These are phyloP conservation scores for Neofusicoccum umdonicola DNA, from an alignment of 2,329 filamentous ascomycete species.

Conservation along the genomic window DNA sequence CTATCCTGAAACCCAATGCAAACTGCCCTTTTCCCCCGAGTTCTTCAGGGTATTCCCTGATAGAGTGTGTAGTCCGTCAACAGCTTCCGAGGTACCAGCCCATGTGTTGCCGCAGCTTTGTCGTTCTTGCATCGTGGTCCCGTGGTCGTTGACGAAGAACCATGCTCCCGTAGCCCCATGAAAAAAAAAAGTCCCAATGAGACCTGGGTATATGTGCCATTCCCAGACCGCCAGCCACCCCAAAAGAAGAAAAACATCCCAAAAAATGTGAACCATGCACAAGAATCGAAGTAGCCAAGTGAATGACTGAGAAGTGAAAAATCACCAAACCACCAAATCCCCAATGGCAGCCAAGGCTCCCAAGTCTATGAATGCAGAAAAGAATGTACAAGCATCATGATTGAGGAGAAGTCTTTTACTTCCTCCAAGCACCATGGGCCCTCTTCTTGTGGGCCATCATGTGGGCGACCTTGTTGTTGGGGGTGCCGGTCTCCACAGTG, in stretches of 20 bases:
- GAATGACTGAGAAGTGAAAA: background rate
- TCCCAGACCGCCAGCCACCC: background rate
- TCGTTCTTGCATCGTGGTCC: background rate
- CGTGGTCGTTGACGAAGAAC: background rate
- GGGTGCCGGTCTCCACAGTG: background rate
- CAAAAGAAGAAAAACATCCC: background rate
- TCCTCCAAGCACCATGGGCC: conserved; percentile 4
- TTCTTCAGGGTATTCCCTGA: background rate
- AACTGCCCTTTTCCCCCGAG: background rate
- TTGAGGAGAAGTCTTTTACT: background rate
- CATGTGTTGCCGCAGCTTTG: background rate
- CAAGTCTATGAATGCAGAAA: conserved; percentile 1
- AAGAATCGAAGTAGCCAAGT: background rate
- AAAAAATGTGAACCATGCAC: background rate
- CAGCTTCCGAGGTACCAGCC: background rate
- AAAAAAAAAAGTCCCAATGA: background rate
- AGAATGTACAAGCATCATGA: background rate
- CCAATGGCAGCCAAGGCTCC: background rate
- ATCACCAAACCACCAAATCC: background rate
- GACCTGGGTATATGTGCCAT: conserved; percentile 1
- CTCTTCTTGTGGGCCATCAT: conserved; percentile 13
- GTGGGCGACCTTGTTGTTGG: conserved; percentile 11
- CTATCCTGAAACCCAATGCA: background rate
- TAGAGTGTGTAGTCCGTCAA: background rate
- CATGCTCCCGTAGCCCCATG: background rate